These are phyloP conservation scores for Xerocomus potaroensis DNA, from an alignment of 768 basidiomycete species.

Conservation along the genomic window DNA sequence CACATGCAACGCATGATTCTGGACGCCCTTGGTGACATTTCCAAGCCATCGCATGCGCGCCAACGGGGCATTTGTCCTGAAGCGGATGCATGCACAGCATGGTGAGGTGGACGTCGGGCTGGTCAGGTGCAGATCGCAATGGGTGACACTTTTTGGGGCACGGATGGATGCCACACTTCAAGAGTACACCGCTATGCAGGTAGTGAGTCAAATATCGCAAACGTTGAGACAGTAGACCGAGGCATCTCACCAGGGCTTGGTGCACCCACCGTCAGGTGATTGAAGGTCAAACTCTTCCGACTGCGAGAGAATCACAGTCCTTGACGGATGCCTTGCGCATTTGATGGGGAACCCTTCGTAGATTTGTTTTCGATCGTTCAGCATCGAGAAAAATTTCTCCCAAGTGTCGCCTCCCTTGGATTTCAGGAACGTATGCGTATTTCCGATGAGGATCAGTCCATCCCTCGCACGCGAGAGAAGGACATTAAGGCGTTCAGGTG, in stretches of 20 bases:
- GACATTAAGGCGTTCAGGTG: constrained; percentile 67
- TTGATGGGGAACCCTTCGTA: constrained; percentile 43
- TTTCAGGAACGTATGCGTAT: constrained; percentile 49
- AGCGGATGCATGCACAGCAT: constrained; percentile 43
- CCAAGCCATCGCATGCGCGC: constrained; percentile 41
- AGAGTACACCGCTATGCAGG: constrained; percentile 6
- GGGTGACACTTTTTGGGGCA: constrained; percentile 67
- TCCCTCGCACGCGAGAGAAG: constrained; percentile 64
- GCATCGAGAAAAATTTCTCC: constrained; percentile 9
- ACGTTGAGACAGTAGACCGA: no score
- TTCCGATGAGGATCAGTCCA: constrained; percentile 62
- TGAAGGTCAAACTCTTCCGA: constrained; percentile 47
- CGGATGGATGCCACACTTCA: constrained; percentile 33
- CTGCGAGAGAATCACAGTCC: constrained; percentile 33
- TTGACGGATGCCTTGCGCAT: constrained; percentile 51
- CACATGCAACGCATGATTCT: constrained; percentile 43
- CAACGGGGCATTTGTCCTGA: constrained; percentile 36
- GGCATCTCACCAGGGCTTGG: constrained; percentile 54
- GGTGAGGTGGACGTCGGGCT: constrained; percentile 15
- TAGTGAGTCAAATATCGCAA: background rate
- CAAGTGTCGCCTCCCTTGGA: constrained; percentile 16
- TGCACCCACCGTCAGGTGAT: constrained; percentile 63
- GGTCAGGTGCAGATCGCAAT: constrained; percentile 42
- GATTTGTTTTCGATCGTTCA: constrained; percentile 7
- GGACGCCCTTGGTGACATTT: constrained; percentile 43